Evolutionary conservation across 2,329 filamentous ascomycete species (phyloP), one percentile per base, ranked within the genome.

Genomic region (Myotisia sp.): DNA sequence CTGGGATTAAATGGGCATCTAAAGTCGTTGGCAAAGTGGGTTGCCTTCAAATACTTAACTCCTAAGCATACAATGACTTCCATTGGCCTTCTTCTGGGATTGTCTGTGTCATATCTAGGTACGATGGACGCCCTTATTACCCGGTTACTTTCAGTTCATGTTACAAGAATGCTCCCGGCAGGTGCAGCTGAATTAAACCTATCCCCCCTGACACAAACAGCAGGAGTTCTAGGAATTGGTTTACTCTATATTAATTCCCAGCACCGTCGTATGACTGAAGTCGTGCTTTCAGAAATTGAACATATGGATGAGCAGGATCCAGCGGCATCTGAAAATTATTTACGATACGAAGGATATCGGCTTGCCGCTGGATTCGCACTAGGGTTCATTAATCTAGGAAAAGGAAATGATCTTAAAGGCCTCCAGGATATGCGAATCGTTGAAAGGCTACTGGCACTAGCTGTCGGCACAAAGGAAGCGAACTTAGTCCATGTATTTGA

Each of bases 1-100:
- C 67, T 98, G 3, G 90, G 90, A 3, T 64, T 98, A 16, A 94
- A 94, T 47, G 92, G 90, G 0, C 92, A 98, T 58, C 64, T 98
- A n/a, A 90, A 83, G 46, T 79, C 76, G 5, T 71, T 98, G 18
- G 90, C 90, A 2, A 95, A 95, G 62, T 98, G 90, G 87, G 79
- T 98, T 27, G 87, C 86, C 6, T 98, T 95, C 69, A 95, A 94
- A 52, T 98, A 98, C 47, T 65, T 98, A n/a, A 98, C 90, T 0
- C 87, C 90, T 1, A 98, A 98, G 51, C 92, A 98, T 56, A 92
- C 86, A 17, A 98, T 98, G 90, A 95, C 90, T 16, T 95, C 90
- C 1, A 87, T 98, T 36, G 90, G 90, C 6, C 65, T 98, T n/a
- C 67, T 98, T 3, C 67, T 98, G 1, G 90, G 90, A 1, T 66